A percentile compares a stretch with the other conserved stretches of the same genome.
Conservation (phyloP, 1,284 basidiomycete genomes). For the Thelephora terrestris region DNA sequence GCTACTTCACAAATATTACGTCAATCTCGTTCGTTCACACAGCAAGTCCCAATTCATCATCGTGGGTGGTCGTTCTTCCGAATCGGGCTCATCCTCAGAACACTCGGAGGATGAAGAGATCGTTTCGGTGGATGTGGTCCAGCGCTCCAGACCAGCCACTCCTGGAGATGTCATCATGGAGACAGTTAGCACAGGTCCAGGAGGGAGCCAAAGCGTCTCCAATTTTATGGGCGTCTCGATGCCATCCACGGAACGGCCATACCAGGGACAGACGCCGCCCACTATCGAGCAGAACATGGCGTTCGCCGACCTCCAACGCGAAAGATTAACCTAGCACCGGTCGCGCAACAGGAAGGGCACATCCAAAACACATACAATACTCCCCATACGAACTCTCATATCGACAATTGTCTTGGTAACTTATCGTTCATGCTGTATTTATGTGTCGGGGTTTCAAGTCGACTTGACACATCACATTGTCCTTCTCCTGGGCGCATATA, state of each 20-base stretch:
- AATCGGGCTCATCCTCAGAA: slow-evolving; percentile 36
- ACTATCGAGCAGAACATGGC: slow-evolving; percentile 77
- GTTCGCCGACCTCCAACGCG: slow-evolving; percentile 53
- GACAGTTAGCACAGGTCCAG: background rate
- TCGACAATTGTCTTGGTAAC: no score
- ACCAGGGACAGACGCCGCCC: slow-evolving; percentile 28
- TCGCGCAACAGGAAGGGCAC: no score
- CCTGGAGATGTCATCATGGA: slow-evolving; percentile 11
- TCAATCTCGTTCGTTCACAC: slow-evolving; percentile 73
- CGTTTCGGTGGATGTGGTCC: slow-evolving; percentile 46
- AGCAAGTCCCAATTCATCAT: slow-evolving; percentile 50
- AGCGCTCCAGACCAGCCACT: slow-evolving; percentile 3
- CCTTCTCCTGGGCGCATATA: no score
- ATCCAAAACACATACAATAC: no score
- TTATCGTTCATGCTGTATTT: no score
- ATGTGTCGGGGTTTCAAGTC: no score
- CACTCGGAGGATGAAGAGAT: slow-evolving; percentile 45
- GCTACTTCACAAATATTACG: slow-evolving; percentile 74
- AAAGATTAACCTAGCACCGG: no score
- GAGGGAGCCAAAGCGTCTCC: background rate
- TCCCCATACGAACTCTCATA: no score
- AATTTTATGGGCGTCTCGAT: slow-evolving; percentile 1
- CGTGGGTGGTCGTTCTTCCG: slow-evolving; percentile 32
- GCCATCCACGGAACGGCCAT: slow-evolving; percentile 4
- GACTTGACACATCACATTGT: no score